Conservation (phyloP, 352 stramenopile species). For the Albugo candida region DNA sequence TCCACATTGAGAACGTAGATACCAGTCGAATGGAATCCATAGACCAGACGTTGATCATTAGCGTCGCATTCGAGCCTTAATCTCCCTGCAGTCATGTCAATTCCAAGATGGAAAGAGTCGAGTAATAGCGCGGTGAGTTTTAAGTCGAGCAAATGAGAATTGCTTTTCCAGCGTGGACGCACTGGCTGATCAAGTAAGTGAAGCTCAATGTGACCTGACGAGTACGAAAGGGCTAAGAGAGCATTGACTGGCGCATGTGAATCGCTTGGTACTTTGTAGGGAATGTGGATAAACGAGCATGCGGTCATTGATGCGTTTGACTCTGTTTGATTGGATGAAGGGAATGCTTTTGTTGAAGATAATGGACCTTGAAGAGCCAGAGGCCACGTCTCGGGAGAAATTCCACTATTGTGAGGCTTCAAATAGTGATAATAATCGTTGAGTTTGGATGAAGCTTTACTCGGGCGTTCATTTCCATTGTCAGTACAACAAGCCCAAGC, state of each 20-base stretch:
- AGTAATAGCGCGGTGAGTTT: constrained; percentile 30
- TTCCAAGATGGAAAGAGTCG: constrained; percentile 51
- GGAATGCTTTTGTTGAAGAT: constrained; percentile 13
- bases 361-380: constrained; percentile 49
- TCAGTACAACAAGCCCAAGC: constrained; percentile 16
- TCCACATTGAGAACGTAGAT: constrained; percentile 58
- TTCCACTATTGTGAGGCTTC: constrained; percentile 40
- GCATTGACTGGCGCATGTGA: constrained; percentile 14
- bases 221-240: constrained; percentile 45
- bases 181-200: constrained; percentile 39
- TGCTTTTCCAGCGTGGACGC: constrained; percentile 36
- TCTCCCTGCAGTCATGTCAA: constrained; percentile 49
- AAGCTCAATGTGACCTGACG: constrained; percentile 57
- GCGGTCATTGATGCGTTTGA: constrained; percentile 22
- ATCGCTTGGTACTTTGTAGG: constrained; percentile 16
- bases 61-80: constrained; percentile 27
- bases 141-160: constrained; percentile 2
- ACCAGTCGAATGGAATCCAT: constrained; percentile 56
- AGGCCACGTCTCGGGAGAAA: constrained; percentile 54
- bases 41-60: constrained; percentile 34
- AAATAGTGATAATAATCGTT: constrained; percentile 4
- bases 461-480: not conserved
- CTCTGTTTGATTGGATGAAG: constrained; percentile 27
- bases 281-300: constrained; percentile 29
- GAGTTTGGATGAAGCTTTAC: not conserved